Evolutionary conservation across 2,329 filamentous ascomycete species (phyloP), one percentile per base, ranked within the genome.

Genomic region (Penicillium crustosum): DNA sequence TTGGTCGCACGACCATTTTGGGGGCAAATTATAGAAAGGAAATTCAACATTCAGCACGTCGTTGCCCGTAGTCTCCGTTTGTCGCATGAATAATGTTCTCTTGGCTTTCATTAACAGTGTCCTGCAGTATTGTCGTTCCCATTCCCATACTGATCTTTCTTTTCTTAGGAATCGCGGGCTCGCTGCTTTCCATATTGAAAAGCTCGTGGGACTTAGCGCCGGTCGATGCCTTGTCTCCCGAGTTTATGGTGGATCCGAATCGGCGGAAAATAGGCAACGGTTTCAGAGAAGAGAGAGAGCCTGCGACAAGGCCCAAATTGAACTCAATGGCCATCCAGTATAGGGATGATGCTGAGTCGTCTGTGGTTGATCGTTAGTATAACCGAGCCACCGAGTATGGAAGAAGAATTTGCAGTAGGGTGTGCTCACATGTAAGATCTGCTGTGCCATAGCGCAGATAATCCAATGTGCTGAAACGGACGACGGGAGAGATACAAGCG

Each of bases 291-390:
- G 62, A 61, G 9, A 66, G 58, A 6, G 63, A 66, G 12, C 63
- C 63, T 8, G 63, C 50, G 15, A 64, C 55, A 9, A 66, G 63
- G 10, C 53, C 64, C 1, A 67, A 47, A 10, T 62, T 62, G 57
- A 67, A 67, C 29, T 67, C 65, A 9, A 65, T 53, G 7, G 57
- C 55, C 65, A 67, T 66, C 59, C 61, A 65, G 55, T 63, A 63
- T 4, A 66, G 49, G 4, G 65, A 61, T 1, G 54, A 52, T 6
- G 59, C 54, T 1, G 63, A 59, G 13, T 43, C 38, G 9, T 67
- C 61, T 62, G 35, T n/a, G 8, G 6, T 38, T 21, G n/a, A 27
- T 15, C 5, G 39, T 29, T 13, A 52, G 49, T 25, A 43, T 52
- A 12, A 15, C 1, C 8, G 7, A 13, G 7, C 6, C 8, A 13